Evolutionary conservation across 2,329 filamentous ascomycete species (phyloP).

Genomic region (Alternaria infectoria): DNA sequence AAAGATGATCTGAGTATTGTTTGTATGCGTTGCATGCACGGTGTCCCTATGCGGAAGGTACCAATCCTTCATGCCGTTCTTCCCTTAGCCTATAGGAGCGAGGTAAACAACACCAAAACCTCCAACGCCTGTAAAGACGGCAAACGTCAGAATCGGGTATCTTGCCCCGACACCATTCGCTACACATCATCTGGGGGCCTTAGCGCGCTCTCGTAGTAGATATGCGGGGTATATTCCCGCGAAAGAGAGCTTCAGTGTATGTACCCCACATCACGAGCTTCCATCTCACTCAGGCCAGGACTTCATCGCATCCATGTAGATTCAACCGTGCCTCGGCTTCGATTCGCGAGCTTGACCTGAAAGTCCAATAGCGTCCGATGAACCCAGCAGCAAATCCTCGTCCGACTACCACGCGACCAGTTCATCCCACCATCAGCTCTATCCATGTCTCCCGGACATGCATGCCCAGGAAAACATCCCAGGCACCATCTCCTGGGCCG

Average conservation of each 20-base stretch:
- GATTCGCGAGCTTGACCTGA: neutral
- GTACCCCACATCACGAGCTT: slow-evolving; percentile 4
- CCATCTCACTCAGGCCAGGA: neutral
- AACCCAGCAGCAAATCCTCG: neutral
- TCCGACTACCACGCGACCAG: neutral
- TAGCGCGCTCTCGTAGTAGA: neutral
- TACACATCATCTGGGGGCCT: neutral
- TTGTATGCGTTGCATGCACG: neutral
- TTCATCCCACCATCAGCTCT: neutral
- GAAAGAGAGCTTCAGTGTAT: neutral
- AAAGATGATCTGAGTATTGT: neutral
- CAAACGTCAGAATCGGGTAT: neutral
- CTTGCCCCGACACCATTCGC: neutral
- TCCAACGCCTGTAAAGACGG: neutral
- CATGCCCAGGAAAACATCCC: neutral
- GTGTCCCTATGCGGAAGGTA: neutral
- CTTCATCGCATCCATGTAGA: neutral
- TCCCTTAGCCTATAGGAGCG: neutral
- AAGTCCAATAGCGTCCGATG: neutral
- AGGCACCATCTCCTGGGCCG: neutral
- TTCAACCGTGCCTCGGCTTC: slow-evolving; percentile 1
- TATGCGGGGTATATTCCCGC: neutral
- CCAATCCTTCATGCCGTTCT: neutral
- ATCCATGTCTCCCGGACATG: neutral
- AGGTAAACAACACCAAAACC: neutral